Evolutionary conservation across 495 filamentous ascomycete species (phyloP), one percentile per base, ranked within the genome.

Genomic region (Hypoxylon lienhwacheense): DNA sequence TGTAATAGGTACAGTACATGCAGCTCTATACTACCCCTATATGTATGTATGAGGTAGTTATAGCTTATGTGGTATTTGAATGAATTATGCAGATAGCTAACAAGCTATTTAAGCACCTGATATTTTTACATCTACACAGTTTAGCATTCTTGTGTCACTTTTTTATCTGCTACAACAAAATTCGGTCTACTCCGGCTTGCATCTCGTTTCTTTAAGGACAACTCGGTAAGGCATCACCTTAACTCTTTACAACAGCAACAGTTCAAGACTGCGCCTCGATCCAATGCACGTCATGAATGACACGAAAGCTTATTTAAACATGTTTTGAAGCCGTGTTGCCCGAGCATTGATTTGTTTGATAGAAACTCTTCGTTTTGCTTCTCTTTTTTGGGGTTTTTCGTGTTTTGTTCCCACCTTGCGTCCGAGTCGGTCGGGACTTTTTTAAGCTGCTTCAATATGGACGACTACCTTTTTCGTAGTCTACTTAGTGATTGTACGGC

Each of bases 381-480:
- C 26, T 16, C 35, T 55, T 49, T 22, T 29, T 6, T 12, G 21
- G 14, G 6, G 24, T 37, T 20, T 33, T 39, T 22, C 16, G 21
- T 29, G 40, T 16, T 34, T 44, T 19, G 26, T n/a, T n/a, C n/a
- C n/a, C n/a, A n/a, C n/a, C n/a, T n/a, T n/a, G n/a, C n/a, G n/a
- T n/a, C n/a, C n/a, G n/a, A n/a, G n/a, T n/a, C n/a, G n/a, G n/a
- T n/a, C n/a, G n/a, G n/a, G n/a, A n/a, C 5, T 20, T 19, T 15
- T 34, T 28, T 37, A 21, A 19, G 32, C 21, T 15, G 25, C 29
- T 47, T 44, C 47, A 66, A 52, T 24, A 82, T 82, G 79, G 79
- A 82, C 61, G 72, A 80, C 56, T 81, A 80, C 53, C 70, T 80
- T 61, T 81, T 82, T 35, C 59, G 66, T 40, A 16, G 40, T 1